These are phyloP conservation scores for Metarhizium brunneum DNA, from an alignment of 2,329 filamentous ascomycete genomes.

Conservation along the genomic window DNA sequence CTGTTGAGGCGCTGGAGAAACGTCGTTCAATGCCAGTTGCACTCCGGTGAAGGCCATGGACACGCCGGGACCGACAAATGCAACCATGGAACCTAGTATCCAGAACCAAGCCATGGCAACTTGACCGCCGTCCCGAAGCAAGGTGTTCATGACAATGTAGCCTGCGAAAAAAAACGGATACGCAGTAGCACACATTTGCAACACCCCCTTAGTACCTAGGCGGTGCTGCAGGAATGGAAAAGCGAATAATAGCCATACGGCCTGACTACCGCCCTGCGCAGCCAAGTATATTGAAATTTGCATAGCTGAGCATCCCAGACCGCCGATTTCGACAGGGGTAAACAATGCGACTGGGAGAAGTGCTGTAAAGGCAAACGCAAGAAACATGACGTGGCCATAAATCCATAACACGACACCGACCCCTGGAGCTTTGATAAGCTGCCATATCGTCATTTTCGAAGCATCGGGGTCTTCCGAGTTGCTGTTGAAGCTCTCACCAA, in stretches of 20 bases:
- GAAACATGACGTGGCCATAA: slow-evolving; percentile 57
- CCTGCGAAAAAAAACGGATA: slow-evolving; percentile 59
- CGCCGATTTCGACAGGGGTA: slow-evolving; percentile 52
- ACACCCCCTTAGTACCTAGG: slow-evolving; percentile 56
- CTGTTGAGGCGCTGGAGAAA: slow-evolving; percentile 52
- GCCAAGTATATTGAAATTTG: slow-evolving; percentile 61
- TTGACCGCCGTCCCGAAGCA: slow-evolving; percentile 26
- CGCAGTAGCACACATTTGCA: slow-evolving; percentile 40
- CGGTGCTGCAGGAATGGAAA: slow-evolving; percentile 61
- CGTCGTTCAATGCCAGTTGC: slow-evolving; percentile 68
- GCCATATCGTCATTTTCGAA: slow-evolving; percentile 14
- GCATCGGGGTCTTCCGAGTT: background rate
- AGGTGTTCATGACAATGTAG: slow-evolving; percentile 46
- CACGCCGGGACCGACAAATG: slow-evolving; percentile 49
- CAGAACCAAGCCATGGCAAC: slow-evolving; percentile 43
- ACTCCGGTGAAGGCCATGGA: slow-evolving; percentile 62
- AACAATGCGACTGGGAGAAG: slow-evolving; percentile 61
- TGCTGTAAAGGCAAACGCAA: slow-evolving; percentile 65
- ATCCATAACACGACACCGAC: slow-evolving; percentile 57
- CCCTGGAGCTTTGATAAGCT: slow-evolving; percentile 51
- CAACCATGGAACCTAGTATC: slow-evolving; percentile 31
- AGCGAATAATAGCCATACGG: slow-evolving; percentile 59
- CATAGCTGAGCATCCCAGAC: slow-evolving; percentile 50
- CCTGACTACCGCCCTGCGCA: slow-evolving; percentile 55
- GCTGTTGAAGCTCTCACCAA: background rate